These are phyloP conservation scores for Sporisorium reilianum DNA, from an alignment of 1,284 basidiomycete species.

Conservation along the genomic window DNA sequence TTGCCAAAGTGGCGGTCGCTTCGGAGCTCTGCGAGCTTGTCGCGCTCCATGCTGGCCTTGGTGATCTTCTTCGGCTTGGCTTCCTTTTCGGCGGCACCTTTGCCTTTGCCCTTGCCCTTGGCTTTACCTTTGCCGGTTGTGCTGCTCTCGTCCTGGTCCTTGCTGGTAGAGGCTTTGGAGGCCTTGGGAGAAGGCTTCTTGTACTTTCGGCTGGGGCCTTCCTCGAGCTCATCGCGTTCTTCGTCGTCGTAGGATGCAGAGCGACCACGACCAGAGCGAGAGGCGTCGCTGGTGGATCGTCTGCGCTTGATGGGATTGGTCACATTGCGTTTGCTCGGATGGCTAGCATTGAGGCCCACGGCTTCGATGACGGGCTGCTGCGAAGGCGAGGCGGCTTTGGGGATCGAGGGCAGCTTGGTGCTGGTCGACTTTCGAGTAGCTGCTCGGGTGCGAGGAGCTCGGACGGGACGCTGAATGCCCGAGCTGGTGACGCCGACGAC, in stretches of 20 bases:
- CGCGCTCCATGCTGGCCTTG: constrained; percentile 22
- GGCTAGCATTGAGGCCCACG: not conserved
- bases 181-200: constrained; percentile 16
- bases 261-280: constrained; percentile 6
- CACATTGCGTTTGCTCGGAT: constrained; percentile 7
- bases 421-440: constrained; percentile 7
- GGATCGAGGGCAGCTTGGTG: constrained; percentile 24
- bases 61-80: constrained; percentile 29
- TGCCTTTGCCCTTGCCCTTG: constrained; percentile 7
- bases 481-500: constrained; percentile 14
- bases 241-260: not conserved
- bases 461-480: constrained; percentile 2
- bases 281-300: constrained; percentile 8
- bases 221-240: constrained; percentile 37
- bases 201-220: constrained; percentile 26
- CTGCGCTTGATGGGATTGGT: constrained; percentile 12
- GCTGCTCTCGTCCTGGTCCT: not conserved
- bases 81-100: constrained; percentile 15
- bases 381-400: constrained; percentile 6
- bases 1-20: constrained; percentile 32
- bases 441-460: not conserved
- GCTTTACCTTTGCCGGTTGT: not conserved
- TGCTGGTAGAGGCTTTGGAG: constrained; percentile 2
- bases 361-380: not conserved
- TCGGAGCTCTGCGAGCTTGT: constrained; percentile 32